Conservation (phyloP, 2,329 filamentous ascomycete species). For the Didymella keratinophila region DNA sequence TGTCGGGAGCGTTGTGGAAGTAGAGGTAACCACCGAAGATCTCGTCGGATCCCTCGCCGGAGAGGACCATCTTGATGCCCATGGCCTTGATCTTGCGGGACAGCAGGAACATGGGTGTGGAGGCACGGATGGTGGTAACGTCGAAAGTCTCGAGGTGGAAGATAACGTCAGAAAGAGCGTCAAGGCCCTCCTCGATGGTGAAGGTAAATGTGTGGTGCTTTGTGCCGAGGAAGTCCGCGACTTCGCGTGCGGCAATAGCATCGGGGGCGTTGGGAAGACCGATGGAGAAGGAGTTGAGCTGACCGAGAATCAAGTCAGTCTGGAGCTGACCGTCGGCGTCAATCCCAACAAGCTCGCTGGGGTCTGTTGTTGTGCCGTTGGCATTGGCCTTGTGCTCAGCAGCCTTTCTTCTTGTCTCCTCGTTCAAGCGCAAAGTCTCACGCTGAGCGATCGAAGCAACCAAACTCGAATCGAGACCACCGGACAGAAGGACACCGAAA, state of each 20-base stretch:
- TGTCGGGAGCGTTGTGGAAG: conserved; percentile 93
- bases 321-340: conserved; percentile 90
- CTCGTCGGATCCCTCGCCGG: conserved; percentile 95
- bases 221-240: conserved; percentile 95
- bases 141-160: conserved; percentile 98
- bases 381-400: conserved; percentile 45
- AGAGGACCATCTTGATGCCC: conserved; percentile 99
- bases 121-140: conserved; percentile 97
- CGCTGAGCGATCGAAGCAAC: conserved; percentile 95
- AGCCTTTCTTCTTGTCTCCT: conserved; percentile 60
- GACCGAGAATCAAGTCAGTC: conserved; percentile 88
- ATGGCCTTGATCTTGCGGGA: conserved; percentile 99
- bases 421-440: conserved; percentile 81
- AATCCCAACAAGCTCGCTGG: conserved; percentile 79
- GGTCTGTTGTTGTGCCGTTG: conserved; percentile 24
- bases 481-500: conserved; percentile 93
- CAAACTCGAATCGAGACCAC: conserved; percentile 93
- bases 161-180: conserved; percentile 96
- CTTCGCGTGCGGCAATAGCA: conserved; percentile 88
- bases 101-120: conserved; percentile 97
- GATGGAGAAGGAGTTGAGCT: conserved; percentile 99
- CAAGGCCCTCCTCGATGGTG: conserved; percentile 95
- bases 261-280: conserved; percentile 93
- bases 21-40: conserved; percentile 99
- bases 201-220: conserved; percentile 99